phyloP scores from a whole-genome alignment of 371 early-diverging fungal genomes.

The Mucor indicus region DNA sequence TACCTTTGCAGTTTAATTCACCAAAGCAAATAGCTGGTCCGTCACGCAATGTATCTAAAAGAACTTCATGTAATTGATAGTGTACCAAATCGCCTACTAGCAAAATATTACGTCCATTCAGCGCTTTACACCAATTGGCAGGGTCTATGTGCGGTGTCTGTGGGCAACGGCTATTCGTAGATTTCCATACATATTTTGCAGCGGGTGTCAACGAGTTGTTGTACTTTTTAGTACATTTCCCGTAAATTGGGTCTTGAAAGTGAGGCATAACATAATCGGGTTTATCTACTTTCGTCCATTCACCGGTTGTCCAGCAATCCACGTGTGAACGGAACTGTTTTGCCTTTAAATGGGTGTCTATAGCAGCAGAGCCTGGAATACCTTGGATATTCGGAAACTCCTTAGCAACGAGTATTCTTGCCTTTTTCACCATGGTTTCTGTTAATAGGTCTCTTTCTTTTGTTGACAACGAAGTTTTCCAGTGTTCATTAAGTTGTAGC shows the following conservation, averaged over 20 bases:
- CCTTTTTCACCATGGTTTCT: conserved; percentile 1
- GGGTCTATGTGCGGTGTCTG: too few relatives aligned
- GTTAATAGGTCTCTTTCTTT: conserved; percentile 9
- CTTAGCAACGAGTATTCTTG: not conserved
- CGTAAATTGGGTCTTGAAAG: conserved; percentile 43
- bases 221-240: conserved; percentile 32
- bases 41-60: conserved; percentile 45
- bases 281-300: conserved; percentile 23
- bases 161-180: conserved; percentile 5
- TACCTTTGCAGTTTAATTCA: conserved; percentile 55
- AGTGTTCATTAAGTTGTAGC: conserved; percentile 1
- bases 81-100: conserved; percentile 59
- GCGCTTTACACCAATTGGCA: conserved; percentile 39
- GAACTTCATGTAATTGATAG: conserved; percentile 55
- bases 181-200: conserved; percentile 29
- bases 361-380: conserved; percentile 20
- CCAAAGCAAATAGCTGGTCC: conserved; percentile 54
- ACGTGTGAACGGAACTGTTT: conserved; percentile 14
- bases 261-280: conserved; percentile 19
- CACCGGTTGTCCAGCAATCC: conserved; percentile 30
- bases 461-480: conserved; percentile 6
- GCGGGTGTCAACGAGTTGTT: conserved; percentile 15
- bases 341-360: not conserved
- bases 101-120: conserved; percentile 37
- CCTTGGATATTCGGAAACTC: conserved; percentile 4